Evolutionary conservation across 495 filamentous ascomycete genomes (phyloP), one percentile per base, ranked within the genome.

Genomic region (Ascodesmis nigricans): DNA sequence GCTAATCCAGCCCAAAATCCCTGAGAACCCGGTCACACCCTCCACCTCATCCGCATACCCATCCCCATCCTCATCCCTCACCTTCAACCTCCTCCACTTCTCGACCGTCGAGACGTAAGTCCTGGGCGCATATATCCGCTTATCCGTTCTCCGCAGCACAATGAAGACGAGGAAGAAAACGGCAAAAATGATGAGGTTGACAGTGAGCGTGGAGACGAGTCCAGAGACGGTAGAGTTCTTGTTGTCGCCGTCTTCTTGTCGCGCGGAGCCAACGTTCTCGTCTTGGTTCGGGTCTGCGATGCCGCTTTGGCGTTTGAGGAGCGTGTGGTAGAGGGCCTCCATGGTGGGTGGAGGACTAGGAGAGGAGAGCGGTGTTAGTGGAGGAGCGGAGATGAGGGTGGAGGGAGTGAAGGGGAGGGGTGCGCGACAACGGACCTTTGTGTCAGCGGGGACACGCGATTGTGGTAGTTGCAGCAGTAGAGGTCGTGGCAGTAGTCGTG

Each of bases 121-220:
- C 55, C 84, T 66, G 2, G 87, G 87, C 31, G 77, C 72, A 60
- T 97, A 97, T 55, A 67, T 74, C 29, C 83, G 68, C 37, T 62
- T 66, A 31, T 84, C 61, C 29, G 60, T 73, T 40, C 58, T 63
- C 19, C 87, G 71, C 37, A 97, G 58, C 36, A 87, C 51, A 32
- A 91, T 54, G 63, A 93, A 97, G 30, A 78, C 45, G 16, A 58
- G 21, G 20, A 80, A 36, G 55, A 82, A 80, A 39, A 68, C 55
- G 22, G 44, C 53, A 5, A 78, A 71, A 45, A 73, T 49, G n/a
- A 77, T 39, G 10, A 69, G 49, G 25, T 75, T 66, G 10, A 82
- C 79, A 7, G 68, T 59, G 21, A 93, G 56, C 10, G 79, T 84
- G 27, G 70, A 63, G 40, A 90, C 29, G 44, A 91, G 57, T 21